Conservation (phyloP, 768 basidiomycete species). For the Piloderma croceum region DNA sequence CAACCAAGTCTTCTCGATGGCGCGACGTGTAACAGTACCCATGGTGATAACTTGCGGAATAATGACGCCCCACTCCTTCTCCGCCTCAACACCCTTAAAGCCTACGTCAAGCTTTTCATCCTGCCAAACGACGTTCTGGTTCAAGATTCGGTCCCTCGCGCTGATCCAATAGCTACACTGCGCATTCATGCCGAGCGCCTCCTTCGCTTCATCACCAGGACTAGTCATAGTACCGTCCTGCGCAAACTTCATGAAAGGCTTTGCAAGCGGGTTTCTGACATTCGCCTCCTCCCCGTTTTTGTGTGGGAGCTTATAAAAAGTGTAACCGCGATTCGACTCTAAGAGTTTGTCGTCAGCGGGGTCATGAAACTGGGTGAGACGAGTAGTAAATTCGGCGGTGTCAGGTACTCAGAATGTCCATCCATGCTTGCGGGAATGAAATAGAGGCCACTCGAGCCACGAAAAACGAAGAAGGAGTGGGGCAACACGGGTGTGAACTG, state of each 20-base stretch:
- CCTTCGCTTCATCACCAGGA: constrained; percentile 71
- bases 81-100: constrained; percentile 34
- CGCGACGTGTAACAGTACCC: constrained; percentile 96
- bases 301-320: constrained; percentile 92
- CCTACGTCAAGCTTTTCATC: constrained; percentile 47
- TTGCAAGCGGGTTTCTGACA: constrained; percentile 88
- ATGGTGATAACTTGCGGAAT: constrained; percentile 95
- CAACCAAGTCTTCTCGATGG: constrained; percentile 97
- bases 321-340: constrained; percentile 46
- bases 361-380: constrained; percentile 51
- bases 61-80: constrained; percentile 80
- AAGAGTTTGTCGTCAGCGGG: constrained; percentile 54
- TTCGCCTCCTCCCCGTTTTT: constrained; percentile 93
- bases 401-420: constrained; percentile 88
- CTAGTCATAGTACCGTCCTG: constrained; percentile 84
- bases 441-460: constrained; percentile 84
- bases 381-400: constrained; percentile 39
- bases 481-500: constrained; percentile 74
- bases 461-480: constrained; percentile 82
- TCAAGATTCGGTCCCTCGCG: constrained; percentile 82
- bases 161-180: constrained; percentile 98
- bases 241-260: constrained; percentile 84
- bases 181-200: constrained; percentile 86
- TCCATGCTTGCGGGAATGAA: constrained; percentile 80
- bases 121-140: constrained; percentile 92